Evolutionary conservation across 306 rosid genomes (phyloP).

Genomic region (Mucuna pruriens): DNA sequence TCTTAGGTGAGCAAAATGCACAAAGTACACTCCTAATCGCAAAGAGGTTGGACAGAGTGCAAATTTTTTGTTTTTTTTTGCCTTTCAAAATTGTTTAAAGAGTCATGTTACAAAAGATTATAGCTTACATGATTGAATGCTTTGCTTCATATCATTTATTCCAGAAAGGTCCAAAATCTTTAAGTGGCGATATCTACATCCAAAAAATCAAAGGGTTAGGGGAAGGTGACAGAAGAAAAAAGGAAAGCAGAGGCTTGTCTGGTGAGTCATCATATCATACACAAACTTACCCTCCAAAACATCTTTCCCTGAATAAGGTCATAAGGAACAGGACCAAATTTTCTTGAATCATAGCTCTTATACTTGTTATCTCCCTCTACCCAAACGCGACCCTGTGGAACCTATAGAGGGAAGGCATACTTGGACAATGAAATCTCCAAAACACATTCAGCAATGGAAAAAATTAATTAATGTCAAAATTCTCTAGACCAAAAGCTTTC

Average conservation of each 20-base stretch:
- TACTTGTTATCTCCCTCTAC: conserved; percentile 75
- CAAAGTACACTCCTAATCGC: not conserved
- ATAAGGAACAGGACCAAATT: conserved; percentile 77
- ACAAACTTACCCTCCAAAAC: conserved; percentile 68
- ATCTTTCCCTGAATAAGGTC: conserved; percentile 63
- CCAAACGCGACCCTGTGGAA: conserved; percentile 85
- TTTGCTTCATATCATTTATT: conserved; percentile 38
- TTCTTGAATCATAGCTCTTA: conserved; percentile 62
- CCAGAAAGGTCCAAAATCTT: conserved; percentile 65
- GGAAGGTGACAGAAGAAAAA: not conserved
- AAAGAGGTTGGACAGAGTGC: not conserved
- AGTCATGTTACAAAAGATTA: conserved; percentile 5
- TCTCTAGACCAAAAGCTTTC: not conserved
- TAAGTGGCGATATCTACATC: conserved; percentile 64
- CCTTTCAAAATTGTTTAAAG: no score
- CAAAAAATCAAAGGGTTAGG: conserved; percentile 22
- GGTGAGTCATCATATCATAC: not conserved
- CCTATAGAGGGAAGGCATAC: conserved; percentile 45
- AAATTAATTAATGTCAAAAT: not conserved
- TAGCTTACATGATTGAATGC: conserved; percentile 45
- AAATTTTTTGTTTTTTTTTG: no score
- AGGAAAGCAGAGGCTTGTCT: not conserved
- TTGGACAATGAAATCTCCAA: conserved; percentile 22
- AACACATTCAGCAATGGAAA: not conserved
- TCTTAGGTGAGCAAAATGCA: conserved; percentile 3